phyloP scores from a whole-genome alignment of 2,329 filamentous ascomycete genomes.

The Ophiostoma perfectum region DNA sequence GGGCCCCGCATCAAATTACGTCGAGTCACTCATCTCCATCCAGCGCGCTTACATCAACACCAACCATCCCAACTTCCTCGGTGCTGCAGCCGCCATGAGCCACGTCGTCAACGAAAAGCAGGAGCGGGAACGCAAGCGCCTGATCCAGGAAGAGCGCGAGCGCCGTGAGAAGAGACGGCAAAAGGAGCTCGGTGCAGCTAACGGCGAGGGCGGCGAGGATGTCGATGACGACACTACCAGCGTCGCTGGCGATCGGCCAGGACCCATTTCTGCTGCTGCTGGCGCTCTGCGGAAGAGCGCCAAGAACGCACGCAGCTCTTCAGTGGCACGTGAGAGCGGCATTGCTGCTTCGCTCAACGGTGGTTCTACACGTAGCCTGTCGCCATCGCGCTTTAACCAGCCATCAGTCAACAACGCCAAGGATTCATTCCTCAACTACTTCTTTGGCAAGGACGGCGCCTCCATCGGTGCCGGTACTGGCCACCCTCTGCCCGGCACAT shows the following conservation, averaged over 20 bases:
- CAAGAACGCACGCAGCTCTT: constrained; percentile 70
- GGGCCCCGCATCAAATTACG: constrained; percentile 82
- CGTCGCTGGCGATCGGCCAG: constrained; percentile 18
- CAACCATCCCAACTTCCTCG: constrained; percentile 97
- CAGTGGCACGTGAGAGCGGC: constrained; percentile 65
- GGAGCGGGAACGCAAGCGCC: constrained; percentile 78
- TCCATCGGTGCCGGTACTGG: background rate
- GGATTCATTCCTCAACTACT: constrained; percentile 96
- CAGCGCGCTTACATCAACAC: constrained; percentile 99
- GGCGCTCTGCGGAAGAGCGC: constrained; percentile 54
- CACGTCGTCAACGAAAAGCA: constrained; percentile 93
- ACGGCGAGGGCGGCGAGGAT: constrained; percentile 54
- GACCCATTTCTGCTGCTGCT: constrained; percentile 42
- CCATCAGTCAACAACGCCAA: constrained; percentile 59
- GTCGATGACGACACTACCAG: constrained; percentile 65
- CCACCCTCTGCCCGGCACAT: constrained; percentile 1
- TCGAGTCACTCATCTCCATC: constrained; percentile 94
- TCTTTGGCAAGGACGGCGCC: constrained; percentile 87
- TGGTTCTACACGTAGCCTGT: constrained; percentile 41
- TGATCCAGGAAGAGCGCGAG: constrained; percentile 76
- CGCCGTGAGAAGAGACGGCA: constrained; percentile 75
- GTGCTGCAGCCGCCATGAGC: constrained; percentile 94
- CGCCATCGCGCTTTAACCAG: constrained; percentile 57
- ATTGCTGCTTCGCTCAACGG: constrained; percentile 65
- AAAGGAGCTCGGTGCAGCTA: constrained; percentile 79